These are phyloP conservation scores for Rhytidiadelphus loreus DNA, from an alignment of 225 moss, liverwort and hornwort genomes.

Conservation along the genomic window DNA sequence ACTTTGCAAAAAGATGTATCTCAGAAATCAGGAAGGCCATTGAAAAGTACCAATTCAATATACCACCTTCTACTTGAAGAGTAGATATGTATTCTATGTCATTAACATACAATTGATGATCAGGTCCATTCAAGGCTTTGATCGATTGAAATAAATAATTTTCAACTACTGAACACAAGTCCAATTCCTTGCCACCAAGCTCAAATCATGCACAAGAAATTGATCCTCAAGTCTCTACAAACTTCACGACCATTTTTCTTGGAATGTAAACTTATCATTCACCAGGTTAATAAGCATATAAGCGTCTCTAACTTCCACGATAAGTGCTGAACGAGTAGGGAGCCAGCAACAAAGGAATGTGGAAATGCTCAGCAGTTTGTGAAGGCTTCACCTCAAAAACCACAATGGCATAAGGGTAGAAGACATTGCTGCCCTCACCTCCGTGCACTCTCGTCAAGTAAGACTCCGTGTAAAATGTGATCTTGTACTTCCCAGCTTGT, in stretches of 20 bases:
- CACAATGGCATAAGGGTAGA: slow-evolving; percentile 70
- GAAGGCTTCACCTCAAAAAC: slow-evolving; percentile 71
- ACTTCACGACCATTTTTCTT: neutral
- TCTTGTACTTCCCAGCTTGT: slow-evolving; percentile 62
- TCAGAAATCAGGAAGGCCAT: neutral
- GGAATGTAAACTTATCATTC: neutral
- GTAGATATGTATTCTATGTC: neutral
- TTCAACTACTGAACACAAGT: neutral
- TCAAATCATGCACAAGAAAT: neutral
- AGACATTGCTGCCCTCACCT: slow-evolving; percentile 19
- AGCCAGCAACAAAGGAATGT: slow-evolving; percentile 80
- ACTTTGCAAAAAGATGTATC: neutral
- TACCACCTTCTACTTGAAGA: neutral
- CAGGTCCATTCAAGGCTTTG: neutral
- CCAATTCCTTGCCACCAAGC: neutral
- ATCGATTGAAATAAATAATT: neutral
- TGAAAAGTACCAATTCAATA: neutral
- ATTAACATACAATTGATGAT: neutral
- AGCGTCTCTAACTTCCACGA: slow-evolving; percentile 62
- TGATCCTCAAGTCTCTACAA: neutral
- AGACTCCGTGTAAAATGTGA: slow-evolving; percentile 72
- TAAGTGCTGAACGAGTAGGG: slow-evolving; percentile 90
- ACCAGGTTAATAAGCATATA: too few relatives aligned
- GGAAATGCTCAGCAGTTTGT: slow-evolving; percentile 82
- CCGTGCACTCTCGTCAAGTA: slow-evolving; percentile 59